phyloP scores from a whole-genome alignment of 176 grass and related monocot genomes.

The Lolium rigidum region DNA sequence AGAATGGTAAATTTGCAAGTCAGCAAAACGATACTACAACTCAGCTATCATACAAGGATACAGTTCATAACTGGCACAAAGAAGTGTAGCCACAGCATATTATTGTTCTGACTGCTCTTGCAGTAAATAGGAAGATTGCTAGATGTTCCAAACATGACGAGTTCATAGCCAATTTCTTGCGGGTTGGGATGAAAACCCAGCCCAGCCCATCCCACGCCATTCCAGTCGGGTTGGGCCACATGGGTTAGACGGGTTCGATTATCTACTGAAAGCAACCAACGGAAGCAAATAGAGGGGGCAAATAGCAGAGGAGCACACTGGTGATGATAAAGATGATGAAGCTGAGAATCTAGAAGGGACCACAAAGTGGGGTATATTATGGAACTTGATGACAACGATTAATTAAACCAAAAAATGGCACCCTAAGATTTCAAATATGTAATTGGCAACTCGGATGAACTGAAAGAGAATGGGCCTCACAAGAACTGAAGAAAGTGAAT shows the following conservation, averaged over 20 bases:
- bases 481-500: slow-evolving; percentile 10
- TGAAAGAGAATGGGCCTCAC: neutral
- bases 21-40: slow-evolving; percentile 8
- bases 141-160: slow-evolving; percentile 11
- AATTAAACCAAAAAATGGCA: slow-evolving; percentile 4
- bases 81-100: neutral
- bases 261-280: neutral
- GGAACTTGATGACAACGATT: neutral
- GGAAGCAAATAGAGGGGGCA: neutral
- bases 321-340: slow-evolving; percentile 13
- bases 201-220: neutral
- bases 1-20: slow-evolving; percentile 19
- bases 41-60: slow-evolving; percentile 10
- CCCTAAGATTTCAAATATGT: slow-evolving; percentile 16
- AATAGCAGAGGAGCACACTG: slow-evolving; percentile 4
- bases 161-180: neutral
- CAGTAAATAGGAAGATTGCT: slow-evolving; percentile 38
- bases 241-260: neutral
- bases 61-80: neutral
- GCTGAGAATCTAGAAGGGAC: neutral
- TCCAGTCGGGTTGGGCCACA: neutral
- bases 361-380: neutral
- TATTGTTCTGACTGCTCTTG: slow-evolving; percentile 23
- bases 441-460: neutral
- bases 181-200: neutral